phyloP scores from a whole-genome alignment of 2,329 filamentous ascomycete species.

The Emergomyces pasteurianus region DNA sequence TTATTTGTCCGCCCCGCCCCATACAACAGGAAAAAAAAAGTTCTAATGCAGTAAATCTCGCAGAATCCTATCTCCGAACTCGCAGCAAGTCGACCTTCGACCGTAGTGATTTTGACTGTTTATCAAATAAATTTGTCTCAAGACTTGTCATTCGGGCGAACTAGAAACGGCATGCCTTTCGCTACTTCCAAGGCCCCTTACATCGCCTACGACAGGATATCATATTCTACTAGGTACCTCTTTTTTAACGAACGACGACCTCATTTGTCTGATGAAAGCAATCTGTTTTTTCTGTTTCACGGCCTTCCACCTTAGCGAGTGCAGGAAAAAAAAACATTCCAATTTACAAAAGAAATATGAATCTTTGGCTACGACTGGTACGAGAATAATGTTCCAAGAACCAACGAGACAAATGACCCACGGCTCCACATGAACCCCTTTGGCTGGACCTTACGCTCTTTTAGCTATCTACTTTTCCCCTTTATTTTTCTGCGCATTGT shows the following conservation, averaged over 20 bases:
- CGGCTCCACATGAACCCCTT: background rate
- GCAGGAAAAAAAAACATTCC: slow-evolving; percentile 5
- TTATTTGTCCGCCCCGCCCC: background rate
- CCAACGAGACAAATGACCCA: slow-evolving; percentile 3
- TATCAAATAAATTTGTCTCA: slow-evolving; percentile 95
- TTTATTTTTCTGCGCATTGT: slow-evolving; percentile 3
- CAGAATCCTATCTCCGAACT: slow-evolving; percentile 76
- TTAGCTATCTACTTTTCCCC: background rate
- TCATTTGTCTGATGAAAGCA: slow-evolving; percentile 10
- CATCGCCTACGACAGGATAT: too few relatives aligned
- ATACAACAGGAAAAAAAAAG: slow-evolving; percentile 6
- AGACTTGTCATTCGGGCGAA: slow-evolving; percentile 94
- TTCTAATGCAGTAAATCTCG: slow-evolving; percentile 28
- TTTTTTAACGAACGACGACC: slow-evolving; percentile 4
- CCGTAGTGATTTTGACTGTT: slow-evolving; percentile 80
- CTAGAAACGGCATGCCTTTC: slow-evolving; percentile 32
- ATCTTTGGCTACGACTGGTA: slow-evolving; percentile 1
- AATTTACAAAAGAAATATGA: background rate
- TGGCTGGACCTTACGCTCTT: slow-evolving; percentile 1
- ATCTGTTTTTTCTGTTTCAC: slow-evolving; percentile 10
- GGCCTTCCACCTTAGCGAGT: slow-evolving; percentile 10
- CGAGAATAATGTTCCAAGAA: background rate
- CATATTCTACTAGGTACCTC: background rate
- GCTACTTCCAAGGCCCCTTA: background rate
- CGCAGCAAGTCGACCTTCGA: slow-evolving; percentile 75